phyloP scores from a whole-genome alignment of 176 grass and related monocot species.

The Stipa capillata region DNA sequence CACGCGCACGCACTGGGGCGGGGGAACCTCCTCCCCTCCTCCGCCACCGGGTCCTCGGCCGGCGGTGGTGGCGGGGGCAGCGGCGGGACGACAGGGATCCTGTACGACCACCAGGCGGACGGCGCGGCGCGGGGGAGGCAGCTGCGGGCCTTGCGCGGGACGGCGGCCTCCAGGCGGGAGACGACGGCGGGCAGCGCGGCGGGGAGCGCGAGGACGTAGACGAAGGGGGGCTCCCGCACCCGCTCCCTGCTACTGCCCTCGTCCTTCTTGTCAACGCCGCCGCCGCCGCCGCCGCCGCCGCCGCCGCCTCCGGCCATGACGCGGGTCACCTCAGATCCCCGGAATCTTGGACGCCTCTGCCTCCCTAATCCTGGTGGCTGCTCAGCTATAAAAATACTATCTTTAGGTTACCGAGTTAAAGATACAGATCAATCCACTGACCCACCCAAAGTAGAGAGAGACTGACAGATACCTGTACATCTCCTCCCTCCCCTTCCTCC shows the following conservation, averaged over 20 bases:
- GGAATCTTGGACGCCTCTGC: conserved; percentile 13
- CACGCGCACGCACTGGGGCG: neutral
- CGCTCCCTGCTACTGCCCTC: neutral
- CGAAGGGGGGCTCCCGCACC: neutral
- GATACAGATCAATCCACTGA: neutral
- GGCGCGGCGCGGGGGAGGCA: conserved; percentile 20
- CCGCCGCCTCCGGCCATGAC: conserved; percentile 11
- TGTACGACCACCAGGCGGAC: conserved; percentile 32
- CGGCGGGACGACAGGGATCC: neutral
- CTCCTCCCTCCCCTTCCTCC: conserved; percentile 1
- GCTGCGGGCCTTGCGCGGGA: conserved; percentile 48
- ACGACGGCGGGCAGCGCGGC: neutral
- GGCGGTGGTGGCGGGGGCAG: neutral
- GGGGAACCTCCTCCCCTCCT: neutral
- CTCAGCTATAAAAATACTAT: conserved; percentile 33
- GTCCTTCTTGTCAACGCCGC: neutral
- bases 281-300: neutral
- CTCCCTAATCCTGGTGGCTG: conserved; percentile 34
- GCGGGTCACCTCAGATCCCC: conserved; percentile 3
- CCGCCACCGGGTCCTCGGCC: neutral
- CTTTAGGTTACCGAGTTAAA: conserved; percentile 22
- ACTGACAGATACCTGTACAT: neutral
- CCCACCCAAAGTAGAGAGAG: neutral
- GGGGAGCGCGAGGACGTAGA: conserved; percentile 5
- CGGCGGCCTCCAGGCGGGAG: conserved; percentile 9